Evolutionary conservation across 495 filamentous ascomycete species (phyloP).

Genomic region (Clohesyomyces aquaticus): DNA sequence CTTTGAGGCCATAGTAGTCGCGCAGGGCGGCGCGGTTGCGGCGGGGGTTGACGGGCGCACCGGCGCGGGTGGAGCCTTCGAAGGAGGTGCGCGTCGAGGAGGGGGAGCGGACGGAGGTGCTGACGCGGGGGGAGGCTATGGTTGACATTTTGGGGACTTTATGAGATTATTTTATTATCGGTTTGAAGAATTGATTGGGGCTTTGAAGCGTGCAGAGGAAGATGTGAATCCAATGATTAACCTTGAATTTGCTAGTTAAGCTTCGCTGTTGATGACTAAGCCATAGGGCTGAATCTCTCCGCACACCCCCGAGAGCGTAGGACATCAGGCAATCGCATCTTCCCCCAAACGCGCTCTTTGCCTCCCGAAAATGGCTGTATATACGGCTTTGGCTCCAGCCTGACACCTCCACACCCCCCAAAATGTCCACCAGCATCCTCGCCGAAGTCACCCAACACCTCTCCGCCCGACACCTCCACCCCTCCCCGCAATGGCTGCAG

Average conservation of each 20-base stretch:
- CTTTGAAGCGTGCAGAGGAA: neutral
- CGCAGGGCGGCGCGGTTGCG: conserved; percentile 82
- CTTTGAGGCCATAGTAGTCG: conserved; percentile 89
- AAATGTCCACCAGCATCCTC: conserved; percentile 32
- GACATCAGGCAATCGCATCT: no score
- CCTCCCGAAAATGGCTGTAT: neutral
- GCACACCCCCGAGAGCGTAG: no score
- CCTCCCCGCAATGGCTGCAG: conserved; percentile 45
- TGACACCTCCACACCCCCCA: neutral
- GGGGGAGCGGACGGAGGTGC: conserved; percentile 70
- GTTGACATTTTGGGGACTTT: conserved; percentile 77
- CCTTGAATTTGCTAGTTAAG: no score
- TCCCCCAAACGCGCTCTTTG: neutral
- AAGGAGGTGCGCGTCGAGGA: conserved; percentile 76
- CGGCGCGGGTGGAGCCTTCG: conserved; percentile 58
- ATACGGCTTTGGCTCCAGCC: neutral
- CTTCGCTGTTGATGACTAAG: no score
- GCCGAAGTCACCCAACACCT: conserved; percentile 44
- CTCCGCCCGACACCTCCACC: conserved; percentile 40
- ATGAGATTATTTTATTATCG: no score
- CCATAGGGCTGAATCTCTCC: no score
- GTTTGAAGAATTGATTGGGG: neutral
- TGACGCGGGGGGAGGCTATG: conserved; percentile 49
- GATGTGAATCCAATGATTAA: no score
- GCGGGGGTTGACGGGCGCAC: conserved; percentile 48